Evolutionary conservation across 768 basidiomycete species (phyloP), one percentile per base, ranked within the genome.

Genomic region (Paxillus rubicundulus): DNA sequence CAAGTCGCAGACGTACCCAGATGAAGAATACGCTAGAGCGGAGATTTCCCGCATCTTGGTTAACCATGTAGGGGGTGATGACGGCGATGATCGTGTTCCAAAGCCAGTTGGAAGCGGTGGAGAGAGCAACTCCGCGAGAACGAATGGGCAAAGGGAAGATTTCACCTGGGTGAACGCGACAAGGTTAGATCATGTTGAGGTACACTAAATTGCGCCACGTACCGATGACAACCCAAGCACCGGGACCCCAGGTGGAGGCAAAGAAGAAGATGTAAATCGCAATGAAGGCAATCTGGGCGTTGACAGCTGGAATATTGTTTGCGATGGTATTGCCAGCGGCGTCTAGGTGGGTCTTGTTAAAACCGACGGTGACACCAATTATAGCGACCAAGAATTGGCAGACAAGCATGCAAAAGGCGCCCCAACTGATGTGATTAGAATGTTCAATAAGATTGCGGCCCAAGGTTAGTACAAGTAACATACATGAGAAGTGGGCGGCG

Each of bases 381-480:
- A 86, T 85, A 60, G 82, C 86, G 58, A 91, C 78, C 63, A 93
- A 80, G 75, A 77, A 92, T 70, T 94, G 87, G 78, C 90, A 94
- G 62, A 92, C 56, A 59, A 81, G 77, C 92, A 94, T 94, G 50
- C 86, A 85, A 50, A 79, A 69, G 24, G 92, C 90, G 64, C 93
- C 93, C 62, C 62, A 63, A 54, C 82, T 78, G 36, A 20, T 33
- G 10, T 2, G 12, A 24, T 4, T 4, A 17, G 55, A 28, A 51
- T 20, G 12, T 13, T 24, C 10, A 42, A 5, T 42, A 3, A 24
- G 33, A 33, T 33, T 12, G 12, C 33, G 33, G 33, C 33, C 4
- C 33, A 33, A 5, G 33, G 9, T 42, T 24, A 24, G 24, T 7
- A 24, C 21, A 42, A 3, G 21, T 7, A 1, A 54, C 58, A 50